Evolutionary conservation across 768 basidiomycete species (phyloP).

Genomic region (Pholiota microspora): DNA sequence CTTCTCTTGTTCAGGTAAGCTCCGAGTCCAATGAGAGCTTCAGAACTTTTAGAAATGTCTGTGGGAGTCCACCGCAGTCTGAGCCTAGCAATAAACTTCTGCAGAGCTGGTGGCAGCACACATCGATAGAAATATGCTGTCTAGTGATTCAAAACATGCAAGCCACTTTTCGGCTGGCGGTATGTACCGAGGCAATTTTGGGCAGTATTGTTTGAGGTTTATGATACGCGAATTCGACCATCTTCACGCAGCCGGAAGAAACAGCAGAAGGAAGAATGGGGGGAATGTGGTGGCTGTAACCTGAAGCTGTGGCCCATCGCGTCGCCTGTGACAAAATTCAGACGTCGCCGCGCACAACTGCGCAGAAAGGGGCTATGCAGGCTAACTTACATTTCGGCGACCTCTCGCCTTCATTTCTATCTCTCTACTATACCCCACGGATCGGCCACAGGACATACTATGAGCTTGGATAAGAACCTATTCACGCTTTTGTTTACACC

Average conservation of each 20-base stretch:
- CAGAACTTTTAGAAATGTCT: too few species aligned
- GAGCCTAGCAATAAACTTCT: too few species aligned
- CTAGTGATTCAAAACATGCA: too few species aligned
- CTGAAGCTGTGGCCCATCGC: slow-evolving; percentile 5
- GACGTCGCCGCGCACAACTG: slow-evolving; percentile 1
- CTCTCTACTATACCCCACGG: slow-evolving; percentile 9
- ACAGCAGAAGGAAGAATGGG: not conserved
- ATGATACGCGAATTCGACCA: not conserved
- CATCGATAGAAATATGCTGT: too few species aligned
- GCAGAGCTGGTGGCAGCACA: too few species aligned
- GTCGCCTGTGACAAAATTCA: slow-evolving; percentile 13
- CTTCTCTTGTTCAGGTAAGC: too few species aligned
- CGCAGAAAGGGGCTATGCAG: slow-evolving; percentile 16
- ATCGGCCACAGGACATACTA: slow-evolving; percentile 24
- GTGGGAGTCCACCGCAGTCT: too few species aligned
- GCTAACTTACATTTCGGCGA: not conserved
- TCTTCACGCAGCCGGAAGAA: not conserved
- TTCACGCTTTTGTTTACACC: slow-evolving; percentile 74
- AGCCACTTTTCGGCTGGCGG: too few species aligned
- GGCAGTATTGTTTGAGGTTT: too few species aligned
- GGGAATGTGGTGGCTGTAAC: not conserved
- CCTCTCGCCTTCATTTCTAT: slow-evolving; percentile 9
- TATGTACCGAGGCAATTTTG: too few species aligned
- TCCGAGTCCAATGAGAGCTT: too few species aligned
- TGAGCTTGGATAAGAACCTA: slow-evolving; percentile 85